phyloP scores from a whole-genome alignment of 208 protist species.

The Trypanosoma cruzi region DNA sequence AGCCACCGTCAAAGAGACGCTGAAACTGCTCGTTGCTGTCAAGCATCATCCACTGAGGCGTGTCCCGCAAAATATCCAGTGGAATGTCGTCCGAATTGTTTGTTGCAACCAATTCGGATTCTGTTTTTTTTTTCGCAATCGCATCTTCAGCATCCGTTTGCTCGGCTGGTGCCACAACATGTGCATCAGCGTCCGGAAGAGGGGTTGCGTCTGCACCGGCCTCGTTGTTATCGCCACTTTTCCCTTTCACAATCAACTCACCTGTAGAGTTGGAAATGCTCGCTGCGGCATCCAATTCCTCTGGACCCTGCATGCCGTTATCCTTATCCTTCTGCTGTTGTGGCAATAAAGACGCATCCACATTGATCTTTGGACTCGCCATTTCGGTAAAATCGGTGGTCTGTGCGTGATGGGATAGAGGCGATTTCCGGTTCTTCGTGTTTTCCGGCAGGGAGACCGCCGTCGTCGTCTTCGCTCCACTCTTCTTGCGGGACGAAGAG shows the following conservation, averaged over 20 bases:
- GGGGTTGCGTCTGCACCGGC: background rate
- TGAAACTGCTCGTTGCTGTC: constrained; percentile 72
- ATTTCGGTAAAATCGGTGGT: background rate
- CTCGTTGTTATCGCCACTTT: background rate
- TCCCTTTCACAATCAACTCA: background rate
- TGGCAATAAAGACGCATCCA: background rate
- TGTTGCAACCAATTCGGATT: background rate
- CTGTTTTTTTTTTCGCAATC: background rate
- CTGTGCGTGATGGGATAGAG: background rate
- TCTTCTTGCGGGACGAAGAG: background rate
- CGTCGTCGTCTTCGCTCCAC: background rate
- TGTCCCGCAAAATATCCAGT: constrained; percentile 23
- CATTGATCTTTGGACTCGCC: background rate
- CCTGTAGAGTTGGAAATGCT: background rate
- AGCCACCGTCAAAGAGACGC: constrained; percentile 84
- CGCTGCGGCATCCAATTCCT: background rate
- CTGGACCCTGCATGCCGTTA: background rate
- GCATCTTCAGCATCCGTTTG: background rate
- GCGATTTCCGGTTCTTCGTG: background rate
- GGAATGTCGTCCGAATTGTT: background rate
- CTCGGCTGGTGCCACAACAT: background rate
- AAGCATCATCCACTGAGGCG: constrained; percentile 33
- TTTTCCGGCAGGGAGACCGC: background rate
- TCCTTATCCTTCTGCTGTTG: background rate
- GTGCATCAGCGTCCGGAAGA: background rate